Evolutionary conservation across 169 alveolate genomes (phyloP).

Genomic region (Amoebophrya sp.): DNA sequence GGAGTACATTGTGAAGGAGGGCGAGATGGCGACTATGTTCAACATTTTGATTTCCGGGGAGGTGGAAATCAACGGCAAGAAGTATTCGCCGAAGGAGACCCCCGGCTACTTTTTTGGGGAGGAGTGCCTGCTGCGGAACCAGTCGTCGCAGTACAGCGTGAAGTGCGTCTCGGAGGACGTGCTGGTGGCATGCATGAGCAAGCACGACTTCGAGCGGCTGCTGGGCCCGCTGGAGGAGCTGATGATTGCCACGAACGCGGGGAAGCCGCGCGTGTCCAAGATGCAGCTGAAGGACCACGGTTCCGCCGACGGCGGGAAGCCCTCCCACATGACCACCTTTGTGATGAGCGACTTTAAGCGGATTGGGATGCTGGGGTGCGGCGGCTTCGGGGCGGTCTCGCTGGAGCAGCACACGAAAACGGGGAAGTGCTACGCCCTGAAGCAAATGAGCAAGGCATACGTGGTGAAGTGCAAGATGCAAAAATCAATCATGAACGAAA

Average conservation of each 20-base stretch:
- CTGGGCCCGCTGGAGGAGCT: slow-evolving; percentile 1
- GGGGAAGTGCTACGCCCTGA: not conserved
- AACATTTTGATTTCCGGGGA: not conserved
- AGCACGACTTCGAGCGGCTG: not conserved
- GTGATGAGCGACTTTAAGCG: not conserved
- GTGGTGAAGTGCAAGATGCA: not conserved
- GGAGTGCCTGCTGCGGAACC: not conserved
- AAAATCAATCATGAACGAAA: not conserved
- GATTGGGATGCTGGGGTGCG: not conserved
- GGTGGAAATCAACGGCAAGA: not conserved
- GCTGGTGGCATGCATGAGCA: not conserved
- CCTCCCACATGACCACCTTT: not conserved
- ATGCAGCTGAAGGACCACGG: not conserved
- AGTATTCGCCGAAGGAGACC: not conserved
- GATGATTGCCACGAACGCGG: not conserved
- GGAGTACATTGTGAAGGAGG: not conserved
- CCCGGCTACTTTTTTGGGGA: not conserved
- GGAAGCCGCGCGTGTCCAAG: not conserved
- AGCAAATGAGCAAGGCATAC: not conserved
- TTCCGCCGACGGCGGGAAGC: not conserved
- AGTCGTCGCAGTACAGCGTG: not conserved
- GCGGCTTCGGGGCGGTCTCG: not conserved
- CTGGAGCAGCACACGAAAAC: not conserved
- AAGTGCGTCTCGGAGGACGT: not conserved
- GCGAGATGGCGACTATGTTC: not conserved